Conservation (phyloP, 441 rosid genomes). For the Capsella rubella region DNA sequence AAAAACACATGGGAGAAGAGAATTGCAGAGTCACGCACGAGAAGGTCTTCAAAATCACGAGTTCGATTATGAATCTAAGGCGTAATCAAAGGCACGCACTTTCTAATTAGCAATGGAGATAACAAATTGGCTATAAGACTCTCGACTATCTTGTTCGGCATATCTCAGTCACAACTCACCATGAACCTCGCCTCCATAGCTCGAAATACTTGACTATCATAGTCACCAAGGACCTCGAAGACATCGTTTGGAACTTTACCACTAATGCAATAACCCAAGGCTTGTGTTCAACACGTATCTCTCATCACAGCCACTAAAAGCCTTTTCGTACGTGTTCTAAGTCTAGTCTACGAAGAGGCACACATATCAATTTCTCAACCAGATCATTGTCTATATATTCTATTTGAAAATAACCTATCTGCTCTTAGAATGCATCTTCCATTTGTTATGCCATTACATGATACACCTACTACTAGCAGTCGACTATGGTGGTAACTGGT, state of each 20-base stretch:
- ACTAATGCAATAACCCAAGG: not conserved
- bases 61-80: not conserved
- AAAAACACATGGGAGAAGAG: not conserved
- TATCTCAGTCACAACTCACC: not conserved
- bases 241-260: not conserved
- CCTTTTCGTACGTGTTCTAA: not conserved
- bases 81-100: not conserved
- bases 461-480: not conserved
- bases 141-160: not conserved
- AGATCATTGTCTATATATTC: not conserved
- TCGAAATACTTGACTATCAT: not conserved
- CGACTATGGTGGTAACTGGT: not conserved
- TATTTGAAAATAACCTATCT: not conserved
- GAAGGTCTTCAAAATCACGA: not conserved
- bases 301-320: not conserved
- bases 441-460: not conserved
- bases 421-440: conserved; percentile 5
- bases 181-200: not conserved
- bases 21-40: not conserved
- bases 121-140: not conserved
- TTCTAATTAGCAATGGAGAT: not conserved
- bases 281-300: not conserved
- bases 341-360: not conserved
- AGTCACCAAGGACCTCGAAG: not conserved
- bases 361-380: not conserved